Evolutionary conservation across 2,329 filamentous ascomycete species (phyloP).

Genomic region (Teratosphaeriaceae sp.): DNA sequence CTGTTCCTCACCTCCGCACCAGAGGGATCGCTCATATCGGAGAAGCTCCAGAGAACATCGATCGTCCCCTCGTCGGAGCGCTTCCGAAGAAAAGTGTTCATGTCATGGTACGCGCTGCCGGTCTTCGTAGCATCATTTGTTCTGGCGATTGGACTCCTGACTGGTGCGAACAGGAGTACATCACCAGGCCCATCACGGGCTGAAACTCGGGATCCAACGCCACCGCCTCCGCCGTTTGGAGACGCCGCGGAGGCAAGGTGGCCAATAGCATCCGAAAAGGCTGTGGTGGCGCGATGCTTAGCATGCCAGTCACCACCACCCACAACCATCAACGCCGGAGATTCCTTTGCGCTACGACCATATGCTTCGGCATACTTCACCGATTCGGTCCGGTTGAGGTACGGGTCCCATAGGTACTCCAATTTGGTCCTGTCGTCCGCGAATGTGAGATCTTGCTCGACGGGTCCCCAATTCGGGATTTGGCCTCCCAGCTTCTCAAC

Average conservation of each 20-base stretch:
- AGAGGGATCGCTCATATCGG: constrained; percentile 48
- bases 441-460: constrained; percentile 38
- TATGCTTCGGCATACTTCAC: constrained; percentile 37
- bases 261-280: constrained; percentile 44
- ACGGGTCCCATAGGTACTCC: constrained; percentile 58
- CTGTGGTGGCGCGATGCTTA: constrained; percentile 38
- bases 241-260: constrained; percentile 32
- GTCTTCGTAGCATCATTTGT: constrained; percentile 31
- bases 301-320: constrained; percentile 54
- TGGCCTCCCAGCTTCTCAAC: constrained; percentile 42
- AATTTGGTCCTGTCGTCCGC: constrained; percentile 41
- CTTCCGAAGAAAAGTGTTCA: constrained; percentile 47
- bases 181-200: constrained; percentile 19
- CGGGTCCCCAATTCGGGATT: constrained; percentile 31
- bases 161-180: constrained; percentile 40
- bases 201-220: too few relatives aligned
- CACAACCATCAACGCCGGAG: constrained; percentile 44
- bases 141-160: constrained; percentile 40
- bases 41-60: constrained; percentile 46
- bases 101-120: too few relatives aligned
- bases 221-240: too few relatives aligned
- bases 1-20: constrained; percentile 19
- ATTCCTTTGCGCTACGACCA: constrained; percentile 16
- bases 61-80: constrained; percentile 31
- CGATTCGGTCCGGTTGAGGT: constrained; percentile 46